Percentiles rank a stretch among this genome's conserved stretches.
phyloP scores from a whole-genome alignment of 78 protist genomes.

The Guillardia theta region DNA sequence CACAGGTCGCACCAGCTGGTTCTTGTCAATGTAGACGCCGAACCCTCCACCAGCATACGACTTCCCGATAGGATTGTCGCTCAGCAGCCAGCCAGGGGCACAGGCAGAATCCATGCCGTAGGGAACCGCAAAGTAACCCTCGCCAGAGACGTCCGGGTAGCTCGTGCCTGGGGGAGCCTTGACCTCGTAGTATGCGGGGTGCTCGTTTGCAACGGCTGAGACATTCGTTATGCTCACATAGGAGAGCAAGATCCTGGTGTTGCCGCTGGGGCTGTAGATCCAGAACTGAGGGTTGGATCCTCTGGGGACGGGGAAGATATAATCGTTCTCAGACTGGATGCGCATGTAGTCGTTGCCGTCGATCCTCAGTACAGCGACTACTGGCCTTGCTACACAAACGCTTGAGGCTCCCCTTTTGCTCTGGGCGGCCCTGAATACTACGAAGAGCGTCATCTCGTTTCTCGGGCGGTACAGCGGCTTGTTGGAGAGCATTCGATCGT shows the following conservation, averaged over 20 bases:
- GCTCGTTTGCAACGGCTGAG: neutral
- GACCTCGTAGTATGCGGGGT: neutral
- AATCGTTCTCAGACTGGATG: neutral
- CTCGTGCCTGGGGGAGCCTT: neutral
- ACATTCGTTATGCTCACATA: too few relatives aligned
- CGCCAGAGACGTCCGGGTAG: neutral
- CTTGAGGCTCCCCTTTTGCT: neutral
- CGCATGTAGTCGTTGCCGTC: neutral
- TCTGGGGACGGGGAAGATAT: neutral
- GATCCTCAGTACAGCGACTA: neutral
- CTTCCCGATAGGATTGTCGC: neutral
- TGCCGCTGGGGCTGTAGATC: neutral
- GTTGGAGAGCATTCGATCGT: neutral
- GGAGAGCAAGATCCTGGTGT: neutral
- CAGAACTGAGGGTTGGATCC: neutral
- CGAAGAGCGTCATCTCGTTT: neutral
- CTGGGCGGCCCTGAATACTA: neutral
- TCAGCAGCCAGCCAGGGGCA: slow-evolving; percentile 11
- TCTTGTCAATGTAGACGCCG: neutral
- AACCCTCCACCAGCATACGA: neutral
- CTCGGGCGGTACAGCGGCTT: neutral
- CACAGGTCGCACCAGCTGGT: neutral
- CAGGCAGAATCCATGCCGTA: neutral
- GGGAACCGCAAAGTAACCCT: neutral
- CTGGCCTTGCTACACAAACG: neutral